phyloP scores from a whole-genome alignment of 2,329 filamentous ascomycete species.

The Penicillium janthinellum region DNA sequence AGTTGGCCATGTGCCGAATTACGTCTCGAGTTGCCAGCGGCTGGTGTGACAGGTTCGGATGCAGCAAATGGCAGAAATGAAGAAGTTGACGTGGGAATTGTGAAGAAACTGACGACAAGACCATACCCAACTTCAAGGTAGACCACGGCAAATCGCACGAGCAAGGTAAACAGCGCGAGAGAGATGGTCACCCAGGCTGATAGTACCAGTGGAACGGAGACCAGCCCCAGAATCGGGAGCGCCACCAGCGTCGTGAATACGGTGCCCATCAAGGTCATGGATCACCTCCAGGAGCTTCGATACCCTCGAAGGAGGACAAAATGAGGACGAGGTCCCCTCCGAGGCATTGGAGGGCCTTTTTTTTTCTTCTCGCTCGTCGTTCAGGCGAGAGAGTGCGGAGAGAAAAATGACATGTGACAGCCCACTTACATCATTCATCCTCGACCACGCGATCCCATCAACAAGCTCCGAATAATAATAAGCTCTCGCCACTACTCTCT shows the following conservation, averaged over 20 bases:
- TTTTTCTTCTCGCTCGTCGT: conserved; percentile 1
- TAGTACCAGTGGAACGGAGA: conserved; percentile 65
- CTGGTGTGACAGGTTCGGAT: conserved; percentile 33
- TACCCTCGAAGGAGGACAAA: neutral
- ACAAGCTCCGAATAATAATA: neutral
- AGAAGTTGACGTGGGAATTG: conserved; percentile 32
- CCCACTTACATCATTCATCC: conserved; percentile 21
- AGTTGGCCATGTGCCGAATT: conserved; percentile 27
- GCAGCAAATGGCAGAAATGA: conserved; percentile 35
- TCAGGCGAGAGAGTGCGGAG: conserved; percentile 17
- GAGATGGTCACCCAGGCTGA: conserved; percentile 66
- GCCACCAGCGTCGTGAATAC: conserved; percentile 48
- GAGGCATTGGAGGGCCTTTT: conserved; percentile 1
- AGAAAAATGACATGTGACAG: conserved; percentile 27
- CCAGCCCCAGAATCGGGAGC: conserved; percentile 63
- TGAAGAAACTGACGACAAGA: conserved; percentile 59
- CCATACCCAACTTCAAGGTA: conserved; percentile 65
- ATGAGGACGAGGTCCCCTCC: neutral
- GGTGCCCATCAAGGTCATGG: conserved; percentile 32
- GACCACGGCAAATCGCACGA: conserved; percentile 62
- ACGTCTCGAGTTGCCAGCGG: conserved; percentile 22
- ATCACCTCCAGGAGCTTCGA: neutral
- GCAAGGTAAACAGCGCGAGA: conserved; percentile 62
- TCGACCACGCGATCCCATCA: neutral
- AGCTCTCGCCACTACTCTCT: neutral